Percentiles rank a stretch among this genome's conserved stretches.
Conservation (phyloP, 73 alveolate genomes). For the Chromera velia region DNA sequence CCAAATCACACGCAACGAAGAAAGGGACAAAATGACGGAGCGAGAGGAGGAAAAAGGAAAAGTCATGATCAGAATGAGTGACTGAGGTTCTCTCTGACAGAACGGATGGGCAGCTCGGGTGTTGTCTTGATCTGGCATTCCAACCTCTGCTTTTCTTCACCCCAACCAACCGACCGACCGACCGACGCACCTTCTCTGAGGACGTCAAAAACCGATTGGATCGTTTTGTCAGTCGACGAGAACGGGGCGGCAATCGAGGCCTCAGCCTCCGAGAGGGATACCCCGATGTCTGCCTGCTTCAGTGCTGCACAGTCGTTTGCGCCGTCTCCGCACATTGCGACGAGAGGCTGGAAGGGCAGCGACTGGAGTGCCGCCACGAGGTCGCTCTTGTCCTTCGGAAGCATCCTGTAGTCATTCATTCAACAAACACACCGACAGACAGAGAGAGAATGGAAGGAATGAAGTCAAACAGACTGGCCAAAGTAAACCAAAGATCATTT, state of each 20-base stretch:
- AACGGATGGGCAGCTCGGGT: no score
- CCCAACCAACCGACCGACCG: no score
- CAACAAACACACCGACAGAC: no score
- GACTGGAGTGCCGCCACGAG: conserved; percentile 69
- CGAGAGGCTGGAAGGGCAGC: conserved; percentile 49
- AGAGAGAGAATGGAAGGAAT: no score
- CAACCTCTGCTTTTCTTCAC: no score
- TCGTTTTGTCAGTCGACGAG: conserved; percentile 74
- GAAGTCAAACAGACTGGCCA: no score
- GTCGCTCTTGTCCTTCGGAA: conserved; percentile 88
- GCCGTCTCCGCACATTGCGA: conserved; percentile 99
- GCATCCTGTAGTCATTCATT: conserved; percentile 72
- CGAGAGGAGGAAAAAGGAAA: no score
- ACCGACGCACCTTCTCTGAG: conserved; percentile 78
- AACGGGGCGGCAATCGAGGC: conserved; percentile 98
- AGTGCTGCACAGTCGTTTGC: conserved; percentile 97
- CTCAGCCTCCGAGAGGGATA: conserved; percentile 82
- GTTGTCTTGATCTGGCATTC: no score
- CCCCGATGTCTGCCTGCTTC: conserved; percentile 87
- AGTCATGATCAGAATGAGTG: no score
- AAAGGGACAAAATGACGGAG: no score
- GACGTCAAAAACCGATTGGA: conserved; percentile 66
- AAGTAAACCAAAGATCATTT: no score
- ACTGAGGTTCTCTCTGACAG: no score
- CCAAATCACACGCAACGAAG: not conserved